phyloP scores from a whole-genome alignment of 148 eudicot species.

The Euryodendron excelsum region DNA sequence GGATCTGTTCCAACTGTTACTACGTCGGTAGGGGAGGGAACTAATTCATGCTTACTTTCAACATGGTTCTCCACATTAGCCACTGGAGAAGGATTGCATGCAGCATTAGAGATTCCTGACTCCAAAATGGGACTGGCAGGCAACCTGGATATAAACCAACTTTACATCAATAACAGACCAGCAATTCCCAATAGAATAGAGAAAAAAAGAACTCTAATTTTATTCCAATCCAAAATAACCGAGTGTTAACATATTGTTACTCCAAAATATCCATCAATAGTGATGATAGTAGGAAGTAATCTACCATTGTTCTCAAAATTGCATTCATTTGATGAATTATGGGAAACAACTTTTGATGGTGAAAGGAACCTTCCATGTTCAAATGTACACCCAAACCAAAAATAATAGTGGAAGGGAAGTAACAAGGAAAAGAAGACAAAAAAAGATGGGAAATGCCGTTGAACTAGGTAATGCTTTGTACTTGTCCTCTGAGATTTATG shows the following conservation, averaged over 20 bases:
- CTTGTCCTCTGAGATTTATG: background rate
- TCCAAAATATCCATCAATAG: background rate
- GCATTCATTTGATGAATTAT: background rate
- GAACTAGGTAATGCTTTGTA: background rate
- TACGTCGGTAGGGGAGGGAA: constrained; percentile 38
- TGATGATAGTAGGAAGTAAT: background rate
- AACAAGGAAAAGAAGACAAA: background rate
- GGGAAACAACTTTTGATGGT: background rate
- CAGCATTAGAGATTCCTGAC: constrained; percentile 23
- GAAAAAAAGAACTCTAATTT: background rate
- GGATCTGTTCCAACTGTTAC: constrained; percentile 27
- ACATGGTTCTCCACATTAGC: constrained; percentile 36
- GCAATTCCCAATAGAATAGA: background rate
- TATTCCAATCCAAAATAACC: background rate
- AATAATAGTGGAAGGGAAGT: background rate
- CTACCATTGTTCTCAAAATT: background rate
- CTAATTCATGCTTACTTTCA: constrained; percentile 40
- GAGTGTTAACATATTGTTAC: background rate
- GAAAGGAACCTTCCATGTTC: background rate
- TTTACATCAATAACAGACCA: background rate
- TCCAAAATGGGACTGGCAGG: constrained; percentile 28
- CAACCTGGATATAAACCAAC: constrained; percentile 19
- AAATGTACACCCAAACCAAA: background rate
- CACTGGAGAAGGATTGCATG: constrained; percentile 28
- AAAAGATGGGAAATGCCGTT: background rate